Evolutionary conservation across 345 rosid genomes (phyloP), one percentile per base, ranked within the genome.

Genomic region (Linum usitatissimum): DNA sequence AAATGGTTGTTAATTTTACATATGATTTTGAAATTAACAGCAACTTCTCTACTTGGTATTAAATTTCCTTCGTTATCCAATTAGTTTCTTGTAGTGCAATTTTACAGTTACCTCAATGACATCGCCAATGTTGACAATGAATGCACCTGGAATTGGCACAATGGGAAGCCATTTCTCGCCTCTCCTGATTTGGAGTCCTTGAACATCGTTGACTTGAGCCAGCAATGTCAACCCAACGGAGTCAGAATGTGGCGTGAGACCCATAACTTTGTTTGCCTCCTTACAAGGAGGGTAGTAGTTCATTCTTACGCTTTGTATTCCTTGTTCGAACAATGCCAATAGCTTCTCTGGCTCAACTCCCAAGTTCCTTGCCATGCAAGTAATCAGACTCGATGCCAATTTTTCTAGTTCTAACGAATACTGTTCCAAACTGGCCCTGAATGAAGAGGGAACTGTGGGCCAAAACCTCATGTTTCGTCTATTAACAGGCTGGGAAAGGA

Each of bases 221-320:
- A 80, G 68, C 39, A 74, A 0, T 18, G 83, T 81, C 45, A 77
- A 28, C 30, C 78, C 81, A 10, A 48, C 54, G 20, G 68, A 63
- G 53, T 81, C 86, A 7, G 81, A 76, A 53, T 77, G 83, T 7
- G 81, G 75, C 0, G 77, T 61, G 7, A 77, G 64, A 51, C 83
- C 80, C 42, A 67, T 61, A 3, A 75, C 81, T 61, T 65, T 73
- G 13, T 66, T 59, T 53, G 77, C 76, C 42, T 64, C 55, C 18
- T 2, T 28, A 61, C 84, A 73, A 0, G 76, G 73, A 9, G 83
- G 86, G 67, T 81, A 78, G 53, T 76, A 78, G 45, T 79, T 81
- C 71, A 70, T 71, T 65, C 84, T 79, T 15, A 79, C 57, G 0
- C 68, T 78, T 56, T 79, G 83, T 8, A 0, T 6, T 3, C 81